Conservation (phyloP, 192 early-diverging fungal species). For the Backusella sp. region DNA sequence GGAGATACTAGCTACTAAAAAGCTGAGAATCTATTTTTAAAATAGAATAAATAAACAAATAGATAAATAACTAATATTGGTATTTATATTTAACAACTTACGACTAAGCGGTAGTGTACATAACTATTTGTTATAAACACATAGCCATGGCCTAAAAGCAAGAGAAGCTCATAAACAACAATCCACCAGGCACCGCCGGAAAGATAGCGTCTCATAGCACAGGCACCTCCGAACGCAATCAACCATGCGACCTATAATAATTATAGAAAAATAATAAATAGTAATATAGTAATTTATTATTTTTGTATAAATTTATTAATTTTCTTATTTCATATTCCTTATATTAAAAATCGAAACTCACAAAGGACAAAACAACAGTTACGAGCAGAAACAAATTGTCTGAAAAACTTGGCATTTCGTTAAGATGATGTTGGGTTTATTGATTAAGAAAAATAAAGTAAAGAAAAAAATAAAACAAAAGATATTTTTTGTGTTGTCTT, state of each 20-base stretch:
- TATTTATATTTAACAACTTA: not conserved
- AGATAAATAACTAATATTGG: not conserved
- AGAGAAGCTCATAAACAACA: slow-evolving; percentile 28
- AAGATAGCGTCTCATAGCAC: not conserved
- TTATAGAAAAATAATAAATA: not conserved
- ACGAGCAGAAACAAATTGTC: slow-evolving; percentile 5
- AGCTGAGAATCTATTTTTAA: slow-evolving; percentile 27
- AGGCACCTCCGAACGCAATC: slow-evolving; percentile 31
- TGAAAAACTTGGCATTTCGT: slow-evolving; percentile 2
- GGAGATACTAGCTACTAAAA: slow-evolving; percentile 26
- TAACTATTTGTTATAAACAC: slow-evolving; percentile 8
- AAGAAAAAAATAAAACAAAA: not conserved
- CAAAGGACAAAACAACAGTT: slow-evolving; percentile 8
- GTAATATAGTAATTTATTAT: not conserved
- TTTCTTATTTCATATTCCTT: not conserved
- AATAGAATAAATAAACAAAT: not conserved
- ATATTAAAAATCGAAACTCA: slow-evolving; percentile 1
- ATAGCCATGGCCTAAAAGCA: slow-evolving; percentile 12
- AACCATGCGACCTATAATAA: slow-evolving; percentile 30
- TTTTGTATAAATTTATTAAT: not conserved
- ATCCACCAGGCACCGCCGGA: slow-evolving; percentile 28
- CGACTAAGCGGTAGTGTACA: slow-evolving; percentile 16
- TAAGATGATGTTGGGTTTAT: not conserved
- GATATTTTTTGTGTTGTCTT: not conserved
- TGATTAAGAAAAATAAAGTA: not conserved